Conservation (phyloP, 2,329 filamentous ascomycete species). For the Coleophoma eucalyptorum region DNA sequence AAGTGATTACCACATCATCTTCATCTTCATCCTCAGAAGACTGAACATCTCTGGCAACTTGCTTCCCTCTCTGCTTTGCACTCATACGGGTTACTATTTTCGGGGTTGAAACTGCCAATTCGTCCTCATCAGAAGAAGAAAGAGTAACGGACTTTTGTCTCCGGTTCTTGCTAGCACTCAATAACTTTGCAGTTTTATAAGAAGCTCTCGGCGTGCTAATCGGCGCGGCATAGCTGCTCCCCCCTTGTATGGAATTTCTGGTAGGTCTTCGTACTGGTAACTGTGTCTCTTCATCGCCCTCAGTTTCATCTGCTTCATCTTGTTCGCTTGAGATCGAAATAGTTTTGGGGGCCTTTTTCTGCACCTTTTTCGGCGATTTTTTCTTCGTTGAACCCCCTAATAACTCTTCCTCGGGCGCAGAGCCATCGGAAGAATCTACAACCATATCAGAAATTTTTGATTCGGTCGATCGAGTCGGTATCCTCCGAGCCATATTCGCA, state of each 20-base stretch:
- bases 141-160: conserved; percentile 1
- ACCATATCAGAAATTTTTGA: no score
- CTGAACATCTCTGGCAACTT: background rate
- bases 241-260: conserved; percentile 1
- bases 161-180: background rate
- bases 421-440: background rate
- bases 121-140: conserved; percentile 5
- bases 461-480: no score
- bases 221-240: background rate
- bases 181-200: background rate
- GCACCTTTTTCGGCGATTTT: background rate
- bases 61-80: background rate
- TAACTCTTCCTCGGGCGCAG: background rate
- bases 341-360: background rate
- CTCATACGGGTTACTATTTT: background rate
- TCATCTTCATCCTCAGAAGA: background rate
- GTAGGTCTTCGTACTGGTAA: conserved; percentile 3
- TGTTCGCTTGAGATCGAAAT: background rate
- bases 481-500: no score
- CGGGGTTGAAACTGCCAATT: background rate
- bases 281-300: background rate
- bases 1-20: background rate
- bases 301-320: background rate
- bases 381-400: background rate
- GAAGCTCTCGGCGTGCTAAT: conserved; percentile 1